Percentiles rank a stretch among this genome's conserved stretches.
Evolutionary conservation across 78 protist species (phyloP).

Genomic region (Dictyostelium citrinum): DNA sequence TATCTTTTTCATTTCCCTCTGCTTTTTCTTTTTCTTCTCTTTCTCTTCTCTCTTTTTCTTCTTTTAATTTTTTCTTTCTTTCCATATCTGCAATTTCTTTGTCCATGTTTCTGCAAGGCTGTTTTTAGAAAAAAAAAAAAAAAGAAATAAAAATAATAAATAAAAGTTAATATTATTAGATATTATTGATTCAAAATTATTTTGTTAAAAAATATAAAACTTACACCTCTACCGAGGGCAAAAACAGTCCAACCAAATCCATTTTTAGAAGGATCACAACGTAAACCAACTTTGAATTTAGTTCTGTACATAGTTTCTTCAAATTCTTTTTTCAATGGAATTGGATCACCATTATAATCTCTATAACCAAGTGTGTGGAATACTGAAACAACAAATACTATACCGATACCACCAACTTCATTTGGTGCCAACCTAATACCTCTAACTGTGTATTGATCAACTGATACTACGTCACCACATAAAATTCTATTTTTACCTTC

Average conservation of each 20-base stretch:
- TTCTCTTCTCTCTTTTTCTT: background rate
- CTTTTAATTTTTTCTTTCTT: background rate
- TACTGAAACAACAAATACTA: background rate
- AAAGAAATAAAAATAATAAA: background rate
- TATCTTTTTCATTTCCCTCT: background rate
- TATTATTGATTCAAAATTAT: background rate
- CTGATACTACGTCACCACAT: background rate
- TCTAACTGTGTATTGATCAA: too few species aligned
- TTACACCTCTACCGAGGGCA: background rate
- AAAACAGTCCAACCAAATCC: slow-evolving; percentile 6
- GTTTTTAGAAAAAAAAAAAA: too few species aligned
- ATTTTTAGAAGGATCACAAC: background rate
- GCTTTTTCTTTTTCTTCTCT: background rate
- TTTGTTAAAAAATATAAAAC: background rate
- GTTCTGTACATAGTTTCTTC: background rate
- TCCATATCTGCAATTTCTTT: background rate
- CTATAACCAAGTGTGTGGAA: background rate
- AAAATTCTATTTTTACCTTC: background rate
- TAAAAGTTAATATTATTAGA: background rate
- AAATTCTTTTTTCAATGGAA: background rate
- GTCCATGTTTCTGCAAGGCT: background rate
- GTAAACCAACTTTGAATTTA: background rate
- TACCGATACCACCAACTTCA: background rate
- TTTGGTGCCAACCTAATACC: background rate
- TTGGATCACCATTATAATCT: background rate